phyloP scores from a whole-genome alignment of 2,329 filamentous ascomycete species.

The Pseudogymnoascus sp. region DNA sequence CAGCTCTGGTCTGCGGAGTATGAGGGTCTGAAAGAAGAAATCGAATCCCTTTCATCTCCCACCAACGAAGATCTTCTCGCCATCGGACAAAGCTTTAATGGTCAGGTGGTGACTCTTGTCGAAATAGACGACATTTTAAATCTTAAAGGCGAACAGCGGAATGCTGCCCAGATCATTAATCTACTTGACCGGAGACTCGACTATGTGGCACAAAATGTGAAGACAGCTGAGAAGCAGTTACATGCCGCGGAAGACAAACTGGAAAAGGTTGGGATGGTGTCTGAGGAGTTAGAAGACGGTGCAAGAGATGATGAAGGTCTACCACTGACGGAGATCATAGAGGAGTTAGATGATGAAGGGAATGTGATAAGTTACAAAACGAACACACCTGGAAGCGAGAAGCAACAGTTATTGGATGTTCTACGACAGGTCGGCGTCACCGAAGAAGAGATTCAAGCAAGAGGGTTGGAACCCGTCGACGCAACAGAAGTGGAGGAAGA shows the following conservation, averaged over 20 bases:
- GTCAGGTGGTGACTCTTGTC: conserved; percentile 55
- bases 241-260: conserved; percentile 62
- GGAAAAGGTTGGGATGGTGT: conserved; percentile 52
- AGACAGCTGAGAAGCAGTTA: conserved; percentile 63
- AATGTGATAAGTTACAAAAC: conserved; percentile 67
- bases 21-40: conserved; percentile 77
- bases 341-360: conserved; percentile 84
- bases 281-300: conserved; percentile 54
- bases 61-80: conserved; percentile 43
- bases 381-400: conserved; percentile 59
- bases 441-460: conserved; percentile 25
- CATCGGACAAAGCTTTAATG: conserved; percentile 44
- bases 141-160: conserved; percentile 37
- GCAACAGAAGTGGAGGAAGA: background rate
- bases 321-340: conserved; percentile 83
- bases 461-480: background rate
- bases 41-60: conserved; percentile 45
- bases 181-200: conserved; percentile 72
- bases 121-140: conserved; percentile 45
- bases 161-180: conserved; percentile 56
- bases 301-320: conserved; percentile 60
- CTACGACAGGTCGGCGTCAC: conserved; percentile 70
- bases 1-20: conserved; percentile 88
- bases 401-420: conserved; percentile 62
- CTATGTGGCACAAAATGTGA: conserved; percentile 79